Evolutionary conservation across 2,329 filamentous ascomycete genomes (phyloP).

Genomic region (Zymoseptoria tritici): DNA sequence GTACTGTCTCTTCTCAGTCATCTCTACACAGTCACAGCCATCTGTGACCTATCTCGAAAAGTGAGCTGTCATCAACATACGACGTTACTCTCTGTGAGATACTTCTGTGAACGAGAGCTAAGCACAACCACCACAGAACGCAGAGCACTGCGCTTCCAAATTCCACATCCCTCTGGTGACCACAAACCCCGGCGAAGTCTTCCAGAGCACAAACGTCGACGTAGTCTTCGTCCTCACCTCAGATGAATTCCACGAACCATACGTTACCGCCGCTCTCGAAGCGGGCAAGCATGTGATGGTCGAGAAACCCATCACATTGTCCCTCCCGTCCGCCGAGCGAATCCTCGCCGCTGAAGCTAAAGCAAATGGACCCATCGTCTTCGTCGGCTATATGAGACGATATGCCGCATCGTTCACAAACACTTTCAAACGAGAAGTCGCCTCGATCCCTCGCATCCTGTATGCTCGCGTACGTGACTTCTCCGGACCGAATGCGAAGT

Average conservation of each 20-base stretch:
- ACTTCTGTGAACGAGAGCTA: not conserved
- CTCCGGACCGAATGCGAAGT: conserved; percentile 47
- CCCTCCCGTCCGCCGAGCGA: conserved; percentile 37
- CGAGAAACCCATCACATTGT: conserved; percentile 52
- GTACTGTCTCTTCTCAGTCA: conserved; percentile 39
- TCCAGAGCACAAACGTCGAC: conserved; percentile 40
- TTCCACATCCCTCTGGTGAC: conserved; percentile 31
- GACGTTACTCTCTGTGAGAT: not conserved
- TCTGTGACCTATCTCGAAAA: conserved; percentile 47
- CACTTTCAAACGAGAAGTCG: conserved; percentile 48
- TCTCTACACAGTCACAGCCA: conserved; percentile 40
- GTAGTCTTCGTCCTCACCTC: conserved; percentile 48
- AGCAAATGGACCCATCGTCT: conserved; percentile 40
- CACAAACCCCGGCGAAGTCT: conserved; percentile 36
- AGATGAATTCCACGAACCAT: conserved; percentile 49
- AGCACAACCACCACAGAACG: conserved; percentile 10
- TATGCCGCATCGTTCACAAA: conserved; percentile 51
- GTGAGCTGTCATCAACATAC: conserved; percentile 18
- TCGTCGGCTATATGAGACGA: conserved; percentile 56
- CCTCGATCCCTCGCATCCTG: conserved; percentile 43
- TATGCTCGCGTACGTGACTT: conserved; percentile 51
- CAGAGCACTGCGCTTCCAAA: conserved; percentile 34
- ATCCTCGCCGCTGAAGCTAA: conserved; percentile 45
- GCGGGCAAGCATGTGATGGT: conserved; percentile 51
- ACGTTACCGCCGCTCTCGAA: conserved; percentile 46